Conservation (phyloP, 306 rosid genomes). For the Hippophae rhamnoides region DNA sequence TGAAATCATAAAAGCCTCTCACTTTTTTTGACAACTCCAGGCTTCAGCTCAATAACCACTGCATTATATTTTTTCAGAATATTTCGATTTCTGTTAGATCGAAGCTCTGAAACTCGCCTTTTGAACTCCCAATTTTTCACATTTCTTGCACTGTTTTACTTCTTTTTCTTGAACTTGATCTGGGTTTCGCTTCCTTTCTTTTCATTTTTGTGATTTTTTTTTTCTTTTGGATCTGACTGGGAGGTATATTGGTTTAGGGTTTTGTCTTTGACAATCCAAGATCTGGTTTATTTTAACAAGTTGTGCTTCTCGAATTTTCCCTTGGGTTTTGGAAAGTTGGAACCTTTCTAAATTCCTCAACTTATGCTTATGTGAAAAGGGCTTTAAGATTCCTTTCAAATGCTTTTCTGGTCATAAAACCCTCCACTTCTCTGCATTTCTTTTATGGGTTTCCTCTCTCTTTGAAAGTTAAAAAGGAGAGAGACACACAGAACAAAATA, state of each 20-base stretch:
- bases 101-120: background rate
- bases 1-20: background rate
- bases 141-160: background rate
- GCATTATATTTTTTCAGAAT: background rate
- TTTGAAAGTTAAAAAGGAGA: no score
- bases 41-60: background rate
- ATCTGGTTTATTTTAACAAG: no score
- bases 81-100: background rate
- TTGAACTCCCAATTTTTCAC: background rate
- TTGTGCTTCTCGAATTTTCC: no score
- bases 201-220: background rate
- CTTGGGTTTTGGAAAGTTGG: no score
- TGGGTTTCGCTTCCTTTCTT: slow-evolving; percentile 16
- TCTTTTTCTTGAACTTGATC: slow-evolving; percentile 15
- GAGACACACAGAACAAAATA: no score
- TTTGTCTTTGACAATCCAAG: slow-evolving; percentile 16
- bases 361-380: slow-evolving; percentile 32
- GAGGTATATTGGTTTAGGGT: slow-evolving; percentile 19
- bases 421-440: slow-evolving; percentile 36
- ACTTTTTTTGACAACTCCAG: background rate
- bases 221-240: slow-evolving; percentile 22
- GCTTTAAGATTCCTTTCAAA: slow-evolving; percentile 31
- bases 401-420: slow-evolving; percentile 27
- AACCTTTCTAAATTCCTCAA: slow-evolving; percentile 32
- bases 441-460: slow-evolving; percentile 15